phyloP scores from a whole-genome alignment of 495 filamentous ascomycete genomes.

The Bacidia rubella region DNA sequence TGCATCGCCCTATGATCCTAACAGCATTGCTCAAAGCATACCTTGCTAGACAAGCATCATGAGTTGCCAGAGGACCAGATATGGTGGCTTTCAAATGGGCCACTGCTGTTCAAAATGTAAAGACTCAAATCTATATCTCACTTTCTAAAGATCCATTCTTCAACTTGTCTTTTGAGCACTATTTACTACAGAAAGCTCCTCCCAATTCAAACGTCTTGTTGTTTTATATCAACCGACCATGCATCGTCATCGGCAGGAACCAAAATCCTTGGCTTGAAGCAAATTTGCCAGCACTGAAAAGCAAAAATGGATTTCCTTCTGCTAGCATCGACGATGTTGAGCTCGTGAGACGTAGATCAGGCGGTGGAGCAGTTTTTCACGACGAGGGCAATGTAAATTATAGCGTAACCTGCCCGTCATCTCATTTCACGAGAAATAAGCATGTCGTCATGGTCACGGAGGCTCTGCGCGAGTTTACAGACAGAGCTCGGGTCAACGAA shows the following conservation, averaged over 20 bases:
- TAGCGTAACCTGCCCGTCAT: slow-evolving; percentile 68
- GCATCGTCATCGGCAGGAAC: slow-evolving; percentile 84
- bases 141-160: slow-evolving; percentile 61
- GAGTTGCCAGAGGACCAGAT: background rate
- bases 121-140: slow-evolving; percentile 65
- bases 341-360: slow-evolving; percentile 70
- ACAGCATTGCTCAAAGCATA: too few relatives aligned
- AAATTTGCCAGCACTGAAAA: slow-evolving; percentile 37
- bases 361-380: slow-evolving; percentile 89
- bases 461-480: slow-evolving; percentile 46
- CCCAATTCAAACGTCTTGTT: slow-evolving; percentile 64
- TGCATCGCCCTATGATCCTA: too few relatives aligned
- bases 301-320: background rate
- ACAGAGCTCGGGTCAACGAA: slow-evolving; percentile 57
- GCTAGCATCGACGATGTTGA: background rate
- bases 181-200: slow-evolving; percentile 60
- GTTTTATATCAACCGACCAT: slow-evolving; percentile 74
- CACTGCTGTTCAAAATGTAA: slow-evolving; percentile 23
- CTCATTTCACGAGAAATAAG: slow-evolving; percentile 63
- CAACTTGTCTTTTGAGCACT: slow-evolving; percentile 93
- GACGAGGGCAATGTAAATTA: slow-evolving; percentile 89
- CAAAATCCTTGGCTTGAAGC: slow-evolving; percentile 95
- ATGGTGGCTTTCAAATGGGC: slow-evolving; percentile 4
- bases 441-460: slow-evolving; percentile 84
- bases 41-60: background rate